phyloP scores from a whole-genome alignment of 352 stramenopile species.

The Sclerospora graminicola region DNA sequence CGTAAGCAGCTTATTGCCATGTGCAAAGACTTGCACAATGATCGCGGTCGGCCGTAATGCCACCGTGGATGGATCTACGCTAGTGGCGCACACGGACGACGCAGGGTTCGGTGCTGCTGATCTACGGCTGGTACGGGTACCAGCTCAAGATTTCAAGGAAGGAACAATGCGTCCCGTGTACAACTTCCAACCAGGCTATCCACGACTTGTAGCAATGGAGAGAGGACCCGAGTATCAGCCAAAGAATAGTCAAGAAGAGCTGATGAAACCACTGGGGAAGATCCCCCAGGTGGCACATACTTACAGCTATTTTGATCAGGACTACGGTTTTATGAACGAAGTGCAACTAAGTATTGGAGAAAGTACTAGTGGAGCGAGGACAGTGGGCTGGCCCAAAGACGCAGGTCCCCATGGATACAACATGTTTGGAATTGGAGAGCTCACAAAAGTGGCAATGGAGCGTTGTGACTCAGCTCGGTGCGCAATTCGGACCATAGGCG shows the following conservation, averaged over 20 bases:
- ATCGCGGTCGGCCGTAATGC: too few relatives aligned
- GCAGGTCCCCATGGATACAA: conserved; percentile 63
- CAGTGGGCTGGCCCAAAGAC: conserved; percentile 57
- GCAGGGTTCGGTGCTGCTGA: conserved; percentile 78
- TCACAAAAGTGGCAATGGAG: conserved; percentile 88
- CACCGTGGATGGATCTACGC: conserved; percentile 72
- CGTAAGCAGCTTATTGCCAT: too few relatives aligned
- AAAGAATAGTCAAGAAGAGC: conserved; percentile 5
- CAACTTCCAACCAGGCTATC: conserved; percentile 63
- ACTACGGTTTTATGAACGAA: conserved; percentile 94
- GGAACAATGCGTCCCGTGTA: conserved; percentile 46
- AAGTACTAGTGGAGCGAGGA: conserved; percentile 85
- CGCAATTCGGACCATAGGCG: conserved; percentile 86
- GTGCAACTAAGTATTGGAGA: conserved; percentile 90
- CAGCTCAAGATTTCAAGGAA: conserved; percentile 51
- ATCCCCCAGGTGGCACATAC: conserved; percentile 87
- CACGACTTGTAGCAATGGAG: conserved; percentile 56
- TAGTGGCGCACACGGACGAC: conserved; percentile 87
- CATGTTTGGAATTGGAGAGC: conserved; percentile 86
- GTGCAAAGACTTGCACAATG: too few relatives aligned
- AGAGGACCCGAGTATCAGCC: conserved; percentile 59
- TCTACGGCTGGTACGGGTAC: conserved; percentile 86
- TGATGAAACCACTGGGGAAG: conserved; percentile 63
- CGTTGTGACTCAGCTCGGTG: conserved; percentile 78
- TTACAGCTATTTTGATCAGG: conserved; percentile 91